Evolutionary conservation across 2,329 filamentous ascomycete species (phyloP).

Genomic region (Aspergillus piperis): DNA sequence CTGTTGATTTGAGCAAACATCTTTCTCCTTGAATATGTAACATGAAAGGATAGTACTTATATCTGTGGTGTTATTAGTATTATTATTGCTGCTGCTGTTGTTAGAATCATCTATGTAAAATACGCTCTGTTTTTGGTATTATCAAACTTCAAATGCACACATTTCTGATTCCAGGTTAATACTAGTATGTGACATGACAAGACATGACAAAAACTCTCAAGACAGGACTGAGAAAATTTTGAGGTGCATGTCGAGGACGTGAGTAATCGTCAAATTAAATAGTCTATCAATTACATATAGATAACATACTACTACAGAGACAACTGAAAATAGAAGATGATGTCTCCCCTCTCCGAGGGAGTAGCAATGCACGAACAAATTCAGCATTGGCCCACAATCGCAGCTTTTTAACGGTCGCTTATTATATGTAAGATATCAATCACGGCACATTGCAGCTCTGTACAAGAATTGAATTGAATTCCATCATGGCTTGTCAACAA

Average conservation of each 20-base stretch:
- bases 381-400: neutral
- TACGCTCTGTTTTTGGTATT: constrained; percentile 21
- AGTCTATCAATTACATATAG: neutral
- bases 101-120: constrained; percentile 16
- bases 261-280: neutral
- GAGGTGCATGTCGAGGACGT: neutral
- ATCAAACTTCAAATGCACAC: constrained; percentile 10
- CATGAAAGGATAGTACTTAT: constrained; percentile 10
- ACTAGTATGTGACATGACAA: neutral
- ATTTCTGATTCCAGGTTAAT: neutral
- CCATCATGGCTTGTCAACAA: neutral
- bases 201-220: too few relatives aligned
- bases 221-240: too few relatives aligned
- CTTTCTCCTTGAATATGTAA: constrained; percentile 15
- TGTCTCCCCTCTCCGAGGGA: neutral
- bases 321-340: neutral
- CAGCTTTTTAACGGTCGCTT: neutral
- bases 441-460: neutral
- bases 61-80: constrained; percentile 11
- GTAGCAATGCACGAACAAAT: neutral
- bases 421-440: neutral
- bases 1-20: neutral
- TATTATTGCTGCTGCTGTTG: too few relatives aligned
- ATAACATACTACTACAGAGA: too few relatives aligned
- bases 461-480: neutral